Evolutionary conservation across 805 yeast species (phyloP), one percentile per base, ranked within the genome.

Genomic region (Starmerella riodocensis): DNA sequence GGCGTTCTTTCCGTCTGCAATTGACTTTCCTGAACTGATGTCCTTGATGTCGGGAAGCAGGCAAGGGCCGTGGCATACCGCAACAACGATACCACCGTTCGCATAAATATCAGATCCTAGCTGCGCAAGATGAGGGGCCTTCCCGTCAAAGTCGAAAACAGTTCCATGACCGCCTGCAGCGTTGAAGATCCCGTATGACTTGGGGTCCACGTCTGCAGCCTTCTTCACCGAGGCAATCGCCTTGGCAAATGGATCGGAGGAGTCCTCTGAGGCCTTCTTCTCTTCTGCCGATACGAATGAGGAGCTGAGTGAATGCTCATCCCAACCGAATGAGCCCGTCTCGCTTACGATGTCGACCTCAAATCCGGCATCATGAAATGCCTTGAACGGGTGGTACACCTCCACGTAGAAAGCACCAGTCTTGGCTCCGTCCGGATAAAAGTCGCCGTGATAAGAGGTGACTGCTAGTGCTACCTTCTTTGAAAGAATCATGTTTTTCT

Each of bases 81-180:
- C 78, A 31, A 74, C 57, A 19, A 76, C 67, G 29, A 73, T 66
- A 35, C 79, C 80, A 29, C 70, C 71, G 17, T 66, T 56, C 24
- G 57, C 59, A 53, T 68, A 72, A 36, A 74, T 66, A 18, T 60
- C 57, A 22, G 61, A 56, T 17, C 74, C 76, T 31, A 71, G 41
- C 19, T 53, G 45, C 40, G 68, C 73, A 38, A 75, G 57, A 14
- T 53, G 63, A 5, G 53, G 56, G 13, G 78, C 77, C 3, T 54
- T 60, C 25, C 42, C 51, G 32, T 76, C 76, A 57, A 64, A 74
- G 54, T 76, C 83, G 47, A 66, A 71, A 29, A 68, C 47, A 22
- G 77, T 62, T 23, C 72, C 83, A 51, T 77, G 83, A 28, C 84
- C 83, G 36, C 74, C 83, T 35, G 78, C 68, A 29, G 77, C 79